Evolutionary conservation across 2,329 filamentous ascomycete genomes (phyloP), one percentile per base, ranked within the genome.

Genomic region (Fusarium tanahbumbuense): DNA sequence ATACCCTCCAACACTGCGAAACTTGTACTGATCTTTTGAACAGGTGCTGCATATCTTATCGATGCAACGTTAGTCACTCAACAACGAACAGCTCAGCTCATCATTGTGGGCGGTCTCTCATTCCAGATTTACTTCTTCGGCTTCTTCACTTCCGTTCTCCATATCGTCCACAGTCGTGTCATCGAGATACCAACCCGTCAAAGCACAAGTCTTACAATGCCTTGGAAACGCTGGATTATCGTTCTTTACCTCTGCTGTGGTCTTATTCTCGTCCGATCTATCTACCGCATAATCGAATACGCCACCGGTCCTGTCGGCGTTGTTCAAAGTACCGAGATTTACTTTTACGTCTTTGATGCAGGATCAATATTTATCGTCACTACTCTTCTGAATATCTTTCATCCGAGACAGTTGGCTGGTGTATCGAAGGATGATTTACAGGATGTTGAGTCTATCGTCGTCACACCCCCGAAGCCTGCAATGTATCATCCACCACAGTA

Each of bases 111-210:
- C 1, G 87, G 87, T 3, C 76, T 89, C 1, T 75, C 83, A 6
- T 76, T 88, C 2, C 87, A 89, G 67, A 80, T 89, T 8, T 54
- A 86, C 25, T 82, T 85, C 54, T 88, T 89, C 50, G 79, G 80
- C 8, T 78, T 87, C 49, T 89, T 89, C 67, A 77, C 87, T 6
- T 59, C 83, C 0, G 78, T 82, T 0, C 80, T 84, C 0, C 69
- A 80, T 1, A 68, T 83, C 0, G 85, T 86, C 68, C 82, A 88
- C 60, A 62, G 60, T 3, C 67, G 75, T 1, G 61, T 76, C 20
- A n/a, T 55, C 3, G 53, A 50, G 3, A 45, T 22, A 0, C 72
- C 68, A 3, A 66, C 59, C 6, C 44, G 34, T 2, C 42, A 50
- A 1, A 68, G 62, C 0, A 30, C 46, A 5, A 34, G 34, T 5